Percentiles rank a stretch among this genome's conserved stretches.
Evolutionary conservation across 2,329 filamentous ascomycete species (phyloP).

Genomic region (Talaromyces sp.): DNA sequence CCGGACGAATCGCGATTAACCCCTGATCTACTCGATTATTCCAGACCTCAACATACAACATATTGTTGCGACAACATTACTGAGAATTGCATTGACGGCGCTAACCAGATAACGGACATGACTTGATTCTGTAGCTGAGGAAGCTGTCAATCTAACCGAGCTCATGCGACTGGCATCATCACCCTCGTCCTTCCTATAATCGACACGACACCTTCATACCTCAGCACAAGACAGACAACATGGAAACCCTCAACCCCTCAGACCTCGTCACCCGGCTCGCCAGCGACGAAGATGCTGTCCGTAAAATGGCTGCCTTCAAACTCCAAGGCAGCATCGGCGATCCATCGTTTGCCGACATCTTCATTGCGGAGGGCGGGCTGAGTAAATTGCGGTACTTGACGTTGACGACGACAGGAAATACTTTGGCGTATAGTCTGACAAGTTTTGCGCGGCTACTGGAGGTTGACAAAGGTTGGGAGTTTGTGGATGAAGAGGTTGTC

Average conservation of each 20-base stretch:
- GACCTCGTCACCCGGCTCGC: constrained; percentile 58
- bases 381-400: constrained; percentile 77
- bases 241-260: constrained; percentile 55
- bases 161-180: background rate
- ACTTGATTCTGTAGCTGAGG: background rate
- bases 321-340: constrained; percentile 93
- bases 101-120: background rate
- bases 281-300: constrained; percentile 76
- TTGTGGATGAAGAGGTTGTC: constrained; percentile 51
- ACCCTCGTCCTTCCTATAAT: background rate
- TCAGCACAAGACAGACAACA: constrained; percentile 23
- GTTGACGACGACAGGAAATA: constrained; percentile 84
- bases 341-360: constrained; percentile 92
- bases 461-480: constrained; percentile 96
- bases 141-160: background rate
- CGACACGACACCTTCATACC: background rate
- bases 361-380: constrained; percentile 85
- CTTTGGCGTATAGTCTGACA: constrained; percentile 89
- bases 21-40: background rate
- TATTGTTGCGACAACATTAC: background rate
- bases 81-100: too few relatives aligned
- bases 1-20: background rate
- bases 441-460: constrained; percentile 84
- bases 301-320: constrained; percentile 99
- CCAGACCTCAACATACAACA: background rate